phyloP scores from a whole-genome alignment of 1,139 yeast species.

The Yamadazyma epiphylla region DNA sequence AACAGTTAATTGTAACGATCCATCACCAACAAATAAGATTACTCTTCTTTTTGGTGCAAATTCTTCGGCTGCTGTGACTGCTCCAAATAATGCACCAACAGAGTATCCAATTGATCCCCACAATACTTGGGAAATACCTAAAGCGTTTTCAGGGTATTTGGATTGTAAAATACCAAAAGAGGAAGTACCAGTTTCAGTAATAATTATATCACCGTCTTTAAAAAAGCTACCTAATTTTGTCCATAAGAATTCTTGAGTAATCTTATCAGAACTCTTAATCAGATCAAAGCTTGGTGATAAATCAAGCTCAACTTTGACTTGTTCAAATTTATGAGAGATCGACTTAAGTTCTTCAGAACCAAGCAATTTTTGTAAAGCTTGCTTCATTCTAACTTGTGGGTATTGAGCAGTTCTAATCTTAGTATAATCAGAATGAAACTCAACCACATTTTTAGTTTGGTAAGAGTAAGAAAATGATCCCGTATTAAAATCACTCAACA shows the following conservation, averaged over 20 bases:
- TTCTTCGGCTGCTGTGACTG: constrained; percentile 52
- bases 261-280: constrained; percentile 7
- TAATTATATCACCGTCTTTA: constrained; percentile 31
- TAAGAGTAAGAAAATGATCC: constrained; percentile 38
- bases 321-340: constrained; percentile 14
- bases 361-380: constrained; percentile 19
- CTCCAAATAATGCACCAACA: constrained; percentile 82
- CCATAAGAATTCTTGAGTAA: constrained; percentile 38
- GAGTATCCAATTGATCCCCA: constrained; percentile 92
- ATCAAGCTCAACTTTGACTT: constrained; percentile 14
- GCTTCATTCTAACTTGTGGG: constrained; percentile 36
- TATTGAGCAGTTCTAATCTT: constrained; percentile 32
- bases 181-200: constrained; percentile 40
- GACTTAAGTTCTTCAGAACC: constrained; percentile 12
- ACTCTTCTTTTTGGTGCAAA: constrained; percentile 30
- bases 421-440: constrained; percentile 38
- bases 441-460: constrained; percentile 33
- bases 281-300: constrained; percentile 11
- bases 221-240: constrained; percentile 29
- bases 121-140: constrained; percentile 38
- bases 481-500: constrained; percentile 38
- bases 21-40: constrained; percentile 38
- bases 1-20: constrained; percentile 41
- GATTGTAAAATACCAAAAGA: constrained; percentile 41
- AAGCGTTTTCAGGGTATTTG: constrained; percentile 28